phyloP scores from a whole-genome alignment of 2,329 filamentous ascomycete species.

The Scytalidium sp. region DNA sequence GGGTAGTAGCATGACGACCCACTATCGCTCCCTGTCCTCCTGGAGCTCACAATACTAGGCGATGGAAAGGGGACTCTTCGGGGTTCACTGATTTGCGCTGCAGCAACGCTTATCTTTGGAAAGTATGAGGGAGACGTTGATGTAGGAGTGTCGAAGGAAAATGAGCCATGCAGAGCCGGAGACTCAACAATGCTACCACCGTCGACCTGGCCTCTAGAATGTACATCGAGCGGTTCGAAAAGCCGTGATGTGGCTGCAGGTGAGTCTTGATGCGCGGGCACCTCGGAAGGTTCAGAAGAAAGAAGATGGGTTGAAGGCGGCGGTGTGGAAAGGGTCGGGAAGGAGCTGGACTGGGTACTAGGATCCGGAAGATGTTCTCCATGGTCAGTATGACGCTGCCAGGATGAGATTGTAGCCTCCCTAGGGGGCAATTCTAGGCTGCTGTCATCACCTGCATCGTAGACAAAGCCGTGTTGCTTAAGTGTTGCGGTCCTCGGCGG shows the following conservation, averaged over 20 bases:
- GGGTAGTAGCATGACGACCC: conserved; percentile 24
- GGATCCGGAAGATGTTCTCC: no score
- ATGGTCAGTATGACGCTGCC: neutral
- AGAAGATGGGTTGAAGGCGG: neutral
- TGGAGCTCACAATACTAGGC: neutral
- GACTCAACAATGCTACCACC: neutral
- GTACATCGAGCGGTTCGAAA: neutral
- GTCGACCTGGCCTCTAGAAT: neutral
- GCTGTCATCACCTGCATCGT: neutral
- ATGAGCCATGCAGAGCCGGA: neutral
- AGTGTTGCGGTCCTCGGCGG: neutral
- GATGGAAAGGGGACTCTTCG: neutral
- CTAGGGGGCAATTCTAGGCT: neutral
- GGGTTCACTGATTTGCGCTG: neutral
- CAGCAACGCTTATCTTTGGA: neutral
- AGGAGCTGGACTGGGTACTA: no score
- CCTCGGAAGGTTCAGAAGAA: neutral
- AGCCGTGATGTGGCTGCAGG: neutral
- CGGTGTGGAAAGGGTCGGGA: neutral
- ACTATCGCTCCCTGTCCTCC: neutral
- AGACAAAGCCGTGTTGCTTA: neutral
- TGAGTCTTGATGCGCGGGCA: neutral
- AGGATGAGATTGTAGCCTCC: neutral
- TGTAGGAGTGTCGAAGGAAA: neutral
- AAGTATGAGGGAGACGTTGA: neutral